phyloP scores from a whole-genome alignment of 2,329 filamentous ascomycete species.

The Cladosporium halotolerans region DNA sequence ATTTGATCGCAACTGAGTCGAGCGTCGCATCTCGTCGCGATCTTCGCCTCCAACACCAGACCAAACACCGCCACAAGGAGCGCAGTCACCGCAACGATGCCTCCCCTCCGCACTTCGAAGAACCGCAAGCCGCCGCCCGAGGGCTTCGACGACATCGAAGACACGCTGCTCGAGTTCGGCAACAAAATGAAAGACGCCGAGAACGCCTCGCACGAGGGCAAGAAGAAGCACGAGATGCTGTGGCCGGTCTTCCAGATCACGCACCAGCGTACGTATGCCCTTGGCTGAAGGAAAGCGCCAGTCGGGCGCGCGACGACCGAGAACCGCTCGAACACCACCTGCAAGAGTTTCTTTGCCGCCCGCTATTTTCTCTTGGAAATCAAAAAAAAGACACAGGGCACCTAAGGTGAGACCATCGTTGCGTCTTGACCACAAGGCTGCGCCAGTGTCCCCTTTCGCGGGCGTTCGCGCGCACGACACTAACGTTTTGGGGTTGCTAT shows the following conservation, averaged over 20 bases:
- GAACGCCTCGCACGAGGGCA: constrained; percentile 70
- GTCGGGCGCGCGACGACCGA: not conserved
- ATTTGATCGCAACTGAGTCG: constrained; percentile 4
- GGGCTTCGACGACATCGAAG: constrained; percentile 82
- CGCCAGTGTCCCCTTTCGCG: constrained; percentile 5
- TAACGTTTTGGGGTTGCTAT: not conserved
- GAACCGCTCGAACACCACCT: not conserved
- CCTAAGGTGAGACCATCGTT: constrained; percentile 29
- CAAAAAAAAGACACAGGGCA: constrained; percentile 13
- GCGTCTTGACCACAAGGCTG: constrained; percentile 21
- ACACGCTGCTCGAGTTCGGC: constrained; percentile 74
- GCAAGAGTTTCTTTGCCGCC: constrained; percentile 2
- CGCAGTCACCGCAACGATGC: constrained; percentile 48
- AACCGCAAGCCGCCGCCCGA: constrained; percentile 78
- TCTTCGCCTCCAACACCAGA: not conserved
- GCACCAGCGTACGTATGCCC: constrained; percentile 64
- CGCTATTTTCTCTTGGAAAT: not conserved
- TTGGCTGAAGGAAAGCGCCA: constrained; percentile 7
- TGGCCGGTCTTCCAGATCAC: constrained; percentile 98
- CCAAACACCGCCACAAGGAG: not conserved
- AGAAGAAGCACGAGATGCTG: constrained; percentile 83
- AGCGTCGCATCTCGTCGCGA: not conserved
- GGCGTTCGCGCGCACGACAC: not conserved
- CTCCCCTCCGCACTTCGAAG: constrained; percentile 66
- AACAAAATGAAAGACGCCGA: constrained; percentile 96